Percentiles rank a stretch among this genome's conserved stretches.
Conservation (phyloP, 1,284 basidiomycete genomes). For the Marasmius tenuissimus region DNA sequence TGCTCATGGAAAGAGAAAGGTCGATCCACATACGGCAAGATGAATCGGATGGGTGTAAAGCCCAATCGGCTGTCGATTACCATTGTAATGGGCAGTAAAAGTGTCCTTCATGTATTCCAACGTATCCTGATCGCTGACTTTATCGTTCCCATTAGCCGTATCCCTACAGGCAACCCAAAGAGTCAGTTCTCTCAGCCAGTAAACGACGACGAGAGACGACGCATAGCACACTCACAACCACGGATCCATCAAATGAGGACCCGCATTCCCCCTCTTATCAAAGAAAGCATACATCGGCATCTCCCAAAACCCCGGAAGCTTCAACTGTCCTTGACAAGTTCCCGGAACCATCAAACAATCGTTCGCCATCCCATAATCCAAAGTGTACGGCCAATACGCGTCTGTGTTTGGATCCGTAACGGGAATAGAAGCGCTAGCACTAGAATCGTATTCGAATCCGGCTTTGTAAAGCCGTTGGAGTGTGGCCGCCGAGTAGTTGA, state of each 20-base stretch:
- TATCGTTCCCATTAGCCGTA: constrained; percentile 48
- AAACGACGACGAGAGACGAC: background rate
- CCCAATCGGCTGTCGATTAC: constrained; percentile 78
- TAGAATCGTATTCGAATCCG: constrained; percentile 78
- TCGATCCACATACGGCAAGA: constrained; percentile 48
- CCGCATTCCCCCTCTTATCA: constrained; percentile 55
- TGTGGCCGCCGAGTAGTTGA: constrained; percentile 68
- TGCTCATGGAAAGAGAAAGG: background rate
- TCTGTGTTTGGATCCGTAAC: constrained; percentile 71
- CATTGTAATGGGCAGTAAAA: constrained; percentile 73
- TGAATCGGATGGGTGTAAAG: constrained; percentile 85
- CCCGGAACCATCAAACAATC: constrained; percentile 62
- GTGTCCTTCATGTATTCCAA: constrained; percentile 75
- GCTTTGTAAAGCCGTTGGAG: constrained; percentile 55
- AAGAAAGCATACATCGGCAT: constrained; percentile 82
- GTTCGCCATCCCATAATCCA: constrained; percentile 78
- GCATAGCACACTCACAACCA: constrained; percentile 61
- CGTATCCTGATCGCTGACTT: constrained; percentile 59
- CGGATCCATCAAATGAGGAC: constrained; percentile 79
- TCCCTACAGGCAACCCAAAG: constrained; percentile 37
- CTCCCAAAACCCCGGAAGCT: constrained; percentile 80
- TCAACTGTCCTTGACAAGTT: constrained; percentile 70
- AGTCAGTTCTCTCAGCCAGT: background rate
- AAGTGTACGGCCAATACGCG: constrained; percentile 76
- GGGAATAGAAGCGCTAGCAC: constrained; percentile 62